Percentiles rank a stretch among this genome's conserved stretches.
These are phyloP conservation scores for Thermoascus crustaceus DNA, from an alignment of 2,329 filamentous ascomycete genomes.

Conservation along the genomic window DNA sequence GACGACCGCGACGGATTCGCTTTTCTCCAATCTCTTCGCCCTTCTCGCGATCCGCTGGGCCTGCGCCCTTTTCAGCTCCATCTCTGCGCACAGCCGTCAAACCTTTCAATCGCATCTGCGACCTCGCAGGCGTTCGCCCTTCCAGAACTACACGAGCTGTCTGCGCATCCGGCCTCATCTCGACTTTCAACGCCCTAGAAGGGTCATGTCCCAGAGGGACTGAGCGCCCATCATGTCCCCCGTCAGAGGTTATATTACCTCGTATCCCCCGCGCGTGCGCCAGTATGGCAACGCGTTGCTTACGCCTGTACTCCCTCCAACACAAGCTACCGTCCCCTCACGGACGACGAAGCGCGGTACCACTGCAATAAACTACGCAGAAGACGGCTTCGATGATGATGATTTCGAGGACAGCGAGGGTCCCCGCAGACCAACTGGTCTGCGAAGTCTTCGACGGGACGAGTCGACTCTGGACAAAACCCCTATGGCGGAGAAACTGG, in stretches of 20 bases:
- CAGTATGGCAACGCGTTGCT: constrained; percentile 87
- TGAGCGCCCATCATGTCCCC: constrained; percentile 42
- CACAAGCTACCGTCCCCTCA: constrained; percentile 57
- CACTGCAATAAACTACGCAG: constrained; percentile 93
- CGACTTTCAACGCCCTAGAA: too few species aligned
- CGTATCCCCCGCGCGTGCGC: constrained; percentile 83
- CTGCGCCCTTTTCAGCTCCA: background rate
- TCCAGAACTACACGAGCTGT: background rate
- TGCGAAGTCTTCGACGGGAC: constrained; percentile 74
- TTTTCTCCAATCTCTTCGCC: too few species aligned
- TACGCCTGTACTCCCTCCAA: constrained; percentile 69
- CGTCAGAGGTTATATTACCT: constrained; percentile 82
- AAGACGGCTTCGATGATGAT: constrained; percentile 80
- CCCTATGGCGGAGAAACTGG: constrained; percentile 65
- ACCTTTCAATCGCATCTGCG: background rate
- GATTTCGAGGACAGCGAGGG: constrained; percentile 59
- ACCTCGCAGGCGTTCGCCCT: constrained; percentile 1
- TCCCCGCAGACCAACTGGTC: constrained; percentile 62
- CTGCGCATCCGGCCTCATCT: too few species aligned
- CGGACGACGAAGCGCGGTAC: constrained; percentile 96
- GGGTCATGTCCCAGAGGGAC: constrained; percentile 27
- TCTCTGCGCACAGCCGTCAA: background rate
- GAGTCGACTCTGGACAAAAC: constrained; percentile 57
- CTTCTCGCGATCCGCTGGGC: background rate
- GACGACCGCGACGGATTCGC: too few species aligned